Base-by-base conservation (phyloP, 257 asterid species). In the Solanum medicagineum region DNA sequence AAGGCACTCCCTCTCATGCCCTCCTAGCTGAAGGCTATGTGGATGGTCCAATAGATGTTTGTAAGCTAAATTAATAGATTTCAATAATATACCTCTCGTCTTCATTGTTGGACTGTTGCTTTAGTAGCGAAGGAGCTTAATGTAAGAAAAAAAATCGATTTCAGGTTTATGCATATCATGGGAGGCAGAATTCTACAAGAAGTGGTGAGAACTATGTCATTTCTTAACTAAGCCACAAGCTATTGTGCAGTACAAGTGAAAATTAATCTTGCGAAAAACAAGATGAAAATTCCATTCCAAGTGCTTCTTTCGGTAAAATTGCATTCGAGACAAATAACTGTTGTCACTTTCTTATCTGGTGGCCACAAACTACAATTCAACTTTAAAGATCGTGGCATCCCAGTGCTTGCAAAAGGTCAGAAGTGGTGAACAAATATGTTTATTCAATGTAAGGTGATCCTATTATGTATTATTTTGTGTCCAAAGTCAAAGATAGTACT, bases 21-120 rank as follows among this genome's bases (percentile, higher is more conserved):
- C 87, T 96, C 79, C 92, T 96, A 53, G 94, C 85, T 54, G 99
- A 96, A 90, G 99, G 99, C 84, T 96, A 88, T 75, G 97, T 96
- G 20, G 98, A 95, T 87, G 99, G 98, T 19, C 97, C 99, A 3
- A 54, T 90, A 19, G 99, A 96, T 90, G 95, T 93, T 91, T 95
- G 99, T 95, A 95, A 93, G 99, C 86, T 85, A 83, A 85, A 53
- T 53, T 5, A 56, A 79, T 40, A 79, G 81, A 4, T 85, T 80
- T 77, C 16, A 20, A 68, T 3, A 45, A 47, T 85, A 68, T 81
- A 68, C 15, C 13, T 86, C 79, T 40, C 13, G 4, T 81, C 44
- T 84, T 19, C 81, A 73, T 20, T 42, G 7, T 40, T 42, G 54
- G 24, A 10, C 29, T 42, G 29, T 71, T 20, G 5, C 55, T 73